Conservation (phyloP, 164 flowering plant genomes). For the Magnolia changhungtana region DNA sequence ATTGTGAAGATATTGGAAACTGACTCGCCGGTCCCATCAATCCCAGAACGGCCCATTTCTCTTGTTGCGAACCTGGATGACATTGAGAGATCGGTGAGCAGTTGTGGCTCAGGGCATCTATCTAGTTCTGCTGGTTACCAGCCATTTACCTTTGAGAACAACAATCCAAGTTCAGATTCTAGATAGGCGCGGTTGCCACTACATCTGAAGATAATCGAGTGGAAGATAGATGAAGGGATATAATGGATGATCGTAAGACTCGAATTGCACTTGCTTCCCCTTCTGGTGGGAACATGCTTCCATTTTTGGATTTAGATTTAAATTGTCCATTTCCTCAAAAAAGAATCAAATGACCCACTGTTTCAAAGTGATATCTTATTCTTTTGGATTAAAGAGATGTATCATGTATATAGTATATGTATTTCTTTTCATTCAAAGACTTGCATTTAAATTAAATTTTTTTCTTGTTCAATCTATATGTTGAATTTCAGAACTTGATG, state of each 20-base stretch:
- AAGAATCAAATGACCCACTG: not conserved
- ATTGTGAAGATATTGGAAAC: conserved; percentile 81
- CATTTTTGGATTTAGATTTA: not conserved
- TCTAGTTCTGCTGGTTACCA: conserved; percentile 60
- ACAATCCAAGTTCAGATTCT: not conserved
- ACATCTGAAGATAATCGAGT: not conserved
- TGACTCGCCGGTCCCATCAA: conserved; percentile 55
- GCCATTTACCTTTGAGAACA: conserved; percentile 27
- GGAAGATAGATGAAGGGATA: not conserved
- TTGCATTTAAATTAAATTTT: not conserved
- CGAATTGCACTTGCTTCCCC: not conserved
- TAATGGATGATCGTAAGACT: not conserved
- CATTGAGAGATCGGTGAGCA: conserved; percentile 61
- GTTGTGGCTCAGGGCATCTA: conserved; percentile 53
- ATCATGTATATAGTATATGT: not conserved
- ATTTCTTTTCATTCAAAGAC: not conserved
- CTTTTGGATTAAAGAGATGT: not conserved
- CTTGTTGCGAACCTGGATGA: conserved; percentile 47
- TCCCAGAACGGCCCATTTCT: conserved; percentile 72
- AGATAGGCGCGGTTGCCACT: not conserved
- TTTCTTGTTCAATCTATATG: not conserved
- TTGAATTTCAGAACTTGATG: not conserved
- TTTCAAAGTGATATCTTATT: not conserved
- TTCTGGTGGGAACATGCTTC: not conserved
- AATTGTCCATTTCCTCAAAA: not conserved